phyloP scores from a whole-genome alignment of 257 asterid genomes.

The Solanum lignicaule region DNA sequence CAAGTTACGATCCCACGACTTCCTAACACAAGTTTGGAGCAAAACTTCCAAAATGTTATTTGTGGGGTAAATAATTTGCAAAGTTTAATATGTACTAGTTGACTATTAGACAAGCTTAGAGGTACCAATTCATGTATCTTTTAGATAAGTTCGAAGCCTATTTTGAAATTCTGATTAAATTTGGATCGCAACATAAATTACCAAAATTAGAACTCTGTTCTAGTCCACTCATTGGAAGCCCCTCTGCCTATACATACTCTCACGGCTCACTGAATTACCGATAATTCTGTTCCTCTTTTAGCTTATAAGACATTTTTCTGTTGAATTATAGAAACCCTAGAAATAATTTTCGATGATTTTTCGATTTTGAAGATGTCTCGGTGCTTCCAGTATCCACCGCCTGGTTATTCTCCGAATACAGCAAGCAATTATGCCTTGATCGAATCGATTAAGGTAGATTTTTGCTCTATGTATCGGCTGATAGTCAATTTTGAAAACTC shows the following conservation, averaged over 20 bases:
- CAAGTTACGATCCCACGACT: no score
- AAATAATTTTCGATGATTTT: neutral
- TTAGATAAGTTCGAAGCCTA: no score
- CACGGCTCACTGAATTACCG: neutral
- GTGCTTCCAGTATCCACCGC: neutral
- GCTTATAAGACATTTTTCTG: neutral
- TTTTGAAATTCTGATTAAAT: no score
- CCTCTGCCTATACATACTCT: neutral
- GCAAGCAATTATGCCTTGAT: neutral
- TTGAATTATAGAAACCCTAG: neutral
- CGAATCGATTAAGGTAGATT: neutral
- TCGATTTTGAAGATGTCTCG: neutral
- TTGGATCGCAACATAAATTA: no score
- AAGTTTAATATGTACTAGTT: neutral
- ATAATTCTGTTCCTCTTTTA: no score
- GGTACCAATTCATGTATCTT: neutral
- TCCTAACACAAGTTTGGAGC: no score
- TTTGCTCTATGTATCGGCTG: neutral
- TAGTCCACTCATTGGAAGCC: neutral
- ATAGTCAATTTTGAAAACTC: neutral
- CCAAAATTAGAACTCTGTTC: neutral
- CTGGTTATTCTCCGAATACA: neutral
- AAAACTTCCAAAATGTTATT: neutral
- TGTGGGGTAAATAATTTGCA: neutral
- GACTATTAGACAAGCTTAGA: neutral